Conservation (phyloP, 129 eudicot species). For the Helianthus tuberosus region DNA sequence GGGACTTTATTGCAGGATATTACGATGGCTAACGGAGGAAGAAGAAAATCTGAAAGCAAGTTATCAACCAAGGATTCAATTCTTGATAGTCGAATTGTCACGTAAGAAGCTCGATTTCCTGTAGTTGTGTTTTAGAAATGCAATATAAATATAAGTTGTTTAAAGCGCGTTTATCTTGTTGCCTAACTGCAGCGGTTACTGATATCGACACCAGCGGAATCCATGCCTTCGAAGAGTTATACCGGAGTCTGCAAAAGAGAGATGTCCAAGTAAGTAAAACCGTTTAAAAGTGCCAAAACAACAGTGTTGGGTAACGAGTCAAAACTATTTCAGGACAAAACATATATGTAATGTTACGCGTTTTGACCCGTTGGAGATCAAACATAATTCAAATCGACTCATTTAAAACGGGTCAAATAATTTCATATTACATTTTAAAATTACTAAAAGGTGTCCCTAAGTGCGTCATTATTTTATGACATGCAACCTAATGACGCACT, state of each 20-base stretch:
- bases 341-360: not conserved
- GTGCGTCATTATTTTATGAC: not conserved
- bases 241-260: conserved; percentile 58
- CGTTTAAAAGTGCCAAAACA: not conserved
- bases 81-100: conserved; percentile 71
- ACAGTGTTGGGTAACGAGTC: not conserved
- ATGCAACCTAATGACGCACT: not conserved
- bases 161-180: conserved; percentile 2
- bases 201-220: conserved; percentile 80
- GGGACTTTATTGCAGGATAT: conserved; percentile 47
- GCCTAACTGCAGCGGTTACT: conserved; percentile 55
- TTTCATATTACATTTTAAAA: not conserved
- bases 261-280: conserved; percentile 51
- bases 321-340: not conserved
- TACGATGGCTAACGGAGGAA: conserved; percentile 81
- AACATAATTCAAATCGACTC: not conserved
- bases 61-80: conserved; percentile 52
- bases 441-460: not conserved
- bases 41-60: conserved; percentile 48
- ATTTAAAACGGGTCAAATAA: not conserved
- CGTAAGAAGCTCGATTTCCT: conserved; percentile 47
- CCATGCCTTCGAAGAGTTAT: conserved; percentile 71
- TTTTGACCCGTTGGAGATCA: not conserved
- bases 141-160: not conserved
- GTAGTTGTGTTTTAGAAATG: not conserved